phyloP scores from a whole-genome alignment of 305 asterid species.

The Lippia alba region DNA sequence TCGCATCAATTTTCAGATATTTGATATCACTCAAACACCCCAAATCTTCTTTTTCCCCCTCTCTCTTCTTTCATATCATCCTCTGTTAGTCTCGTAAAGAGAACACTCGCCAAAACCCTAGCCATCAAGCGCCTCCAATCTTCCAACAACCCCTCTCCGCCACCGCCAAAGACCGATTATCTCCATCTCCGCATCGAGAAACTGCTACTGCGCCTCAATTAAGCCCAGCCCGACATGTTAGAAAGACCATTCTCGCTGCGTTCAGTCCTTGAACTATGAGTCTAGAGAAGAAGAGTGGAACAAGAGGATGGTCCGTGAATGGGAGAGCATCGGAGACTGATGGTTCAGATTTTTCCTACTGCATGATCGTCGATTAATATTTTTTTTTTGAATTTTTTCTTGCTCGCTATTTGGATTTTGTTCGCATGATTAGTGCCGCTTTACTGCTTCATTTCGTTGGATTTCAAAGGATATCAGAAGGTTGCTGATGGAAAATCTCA shows the following conservation, averaged over 20 bases:
- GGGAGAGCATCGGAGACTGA: conserved; percentile 80
- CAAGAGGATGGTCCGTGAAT: conserved; percentile 39
- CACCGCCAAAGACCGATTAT: no score
- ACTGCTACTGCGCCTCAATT: no score
- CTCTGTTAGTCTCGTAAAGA: no score
- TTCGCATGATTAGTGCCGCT: not conserved
- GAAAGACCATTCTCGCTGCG: not conserved
- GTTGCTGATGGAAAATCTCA: conserved; percentile 76
- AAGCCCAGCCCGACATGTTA: no score
- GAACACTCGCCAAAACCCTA: no score
- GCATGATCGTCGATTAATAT: conserved; percentile 62
- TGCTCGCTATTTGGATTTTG: not conserved
- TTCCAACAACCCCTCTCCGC: no score
- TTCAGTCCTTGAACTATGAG: not conserved
- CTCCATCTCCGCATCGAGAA: no score
- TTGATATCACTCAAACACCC: no score
- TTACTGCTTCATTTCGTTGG: not conserved
- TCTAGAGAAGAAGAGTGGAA: not conserved
- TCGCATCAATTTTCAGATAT: no score
- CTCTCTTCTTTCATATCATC: no score
- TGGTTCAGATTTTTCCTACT: conserved; percentile 76
- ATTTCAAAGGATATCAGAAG: conserved; percentile 57
- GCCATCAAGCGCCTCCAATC: no score
- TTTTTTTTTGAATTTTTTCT: not conserved
- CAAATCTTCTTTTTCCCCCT: no score